Evolutionary conservation across 129 eudicot species (phyloP).

Genomic region (Sambucus nigra): DNA sequence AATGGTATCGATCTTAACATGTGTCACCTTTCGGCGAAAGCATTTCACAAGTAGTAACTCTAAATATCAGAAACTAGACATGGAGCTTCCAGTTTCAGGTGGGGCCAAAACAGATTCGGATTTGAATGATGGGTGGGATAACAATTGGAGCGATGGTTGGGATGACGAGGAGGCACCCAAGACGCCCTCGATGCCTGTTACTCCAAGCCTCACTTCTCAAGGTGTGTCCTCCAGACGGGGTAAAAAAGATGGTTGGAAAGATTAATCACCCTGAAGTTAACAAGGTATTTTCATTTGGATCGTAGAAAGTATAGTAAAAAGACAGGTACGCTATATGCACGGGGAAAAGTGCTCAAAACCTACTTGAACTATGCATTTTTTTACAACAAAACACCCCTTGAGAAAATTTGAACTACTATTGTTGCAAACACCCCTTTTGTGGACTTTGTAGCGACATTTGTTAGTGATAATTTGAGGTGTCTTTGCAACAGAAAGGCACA

Average conservation of each 20-base stretch:
- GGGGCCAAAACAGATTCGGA: constrained; percentile 29
- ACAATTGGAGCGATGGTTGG: constrained; percentile 80
- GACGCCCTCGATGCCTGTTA: constrained; percentile 61
- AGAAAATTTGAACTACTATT: no score
- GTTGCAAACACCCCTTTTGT: no score
- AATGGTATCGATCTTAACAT: constrained; percentile 27
- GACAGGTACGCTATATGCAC: no score
- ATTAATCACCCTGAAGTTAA: constrained; percentile 17
- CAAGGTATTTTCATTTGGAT: no score
- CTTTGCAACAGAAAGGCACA: no score
- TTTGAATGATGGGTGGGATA: constrained; percentile 60
- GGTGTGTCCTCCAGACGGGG: constrained; percentile 62
- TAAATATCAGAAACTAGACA: constrained; percentile 59
- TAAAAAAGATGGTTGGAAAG: constrained; percentile 81
- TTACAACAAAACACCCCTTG: no score
- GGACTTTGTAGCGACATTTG: no score
- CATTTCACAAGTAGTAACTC: constrained; percentile 27
- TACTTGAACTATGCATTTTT: no score
- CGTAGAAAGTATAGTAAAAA: no score
- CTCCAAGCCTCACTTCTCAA: constrained; percentile 69
- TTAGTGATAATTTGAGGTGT: no score
- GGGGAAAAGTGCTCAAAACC: no score
- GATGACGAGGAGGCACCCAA: constrained; percentile 82
- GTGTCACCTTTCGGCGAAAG: constrained; percentile 25
- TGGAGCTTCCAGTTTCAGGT: constrained; percentile 56